Evolutionary conservation across 306 rosid species (phyloP), one percentile per base, ranked within the genome.

Genomic region (Heteromeles arbutifolia): DNA sequence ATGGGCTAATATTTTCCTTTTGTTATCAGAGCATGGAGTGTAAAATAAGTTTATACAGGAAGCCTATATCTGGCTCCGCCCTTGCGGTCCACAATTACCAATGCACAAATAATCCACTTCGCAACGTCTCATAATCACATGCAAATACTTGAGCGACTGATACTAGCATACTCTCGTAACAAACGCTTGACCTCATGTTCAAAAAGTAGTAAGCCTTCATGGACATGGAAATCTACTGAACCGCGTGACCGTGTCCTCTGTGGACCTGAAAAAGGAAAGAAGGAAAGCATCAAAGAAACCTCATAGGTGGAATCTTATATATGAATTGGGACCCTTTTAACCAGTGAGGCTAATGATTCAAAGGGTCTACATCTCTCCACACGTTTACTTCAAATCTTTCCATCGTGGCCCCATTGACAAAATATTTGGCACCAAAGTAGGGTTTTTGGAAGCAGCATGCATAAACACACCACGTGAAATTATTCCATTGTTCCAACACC

Each of bases 381-480:
- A 64, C 13, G 43, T 8, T 31, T 18, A 15, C 48, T 25, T 34
- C 45, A 65, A 65, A 65, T 34, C 50, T 65, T 32, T 65, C 70
- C 50, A 21, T 10, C 17, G 22, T 65, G 48, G 26, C 28, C 31
- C 45, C 28, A 28, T 10, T 10, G 31, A 19, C 44, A 43, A 15
- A 12, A 17, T 4, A 26, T 64, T 21, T 62, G 77, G 69, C 59
- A 62, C 61, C 77, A 44, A 28, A 44, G 25, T 18, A 58, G 7
- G 39, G 18, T 59, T 58, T 65, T 5, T 18, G 19, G 28, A 41
- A 43, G 44, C 59, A 61, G 44, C 14, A 4, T 22, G 56, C 32
- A 41, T 11, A 11, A 39, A 37, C 67, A 58, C 67, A 62, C 44
- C 77, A 73, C 34, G 58, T 73, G 59, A n/a, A 61, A 61, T 19